Base-by-base conservation (phyloP, 2,329 filamentous ascomycete species). In the Colletotrichum liaoningense region DNA sequence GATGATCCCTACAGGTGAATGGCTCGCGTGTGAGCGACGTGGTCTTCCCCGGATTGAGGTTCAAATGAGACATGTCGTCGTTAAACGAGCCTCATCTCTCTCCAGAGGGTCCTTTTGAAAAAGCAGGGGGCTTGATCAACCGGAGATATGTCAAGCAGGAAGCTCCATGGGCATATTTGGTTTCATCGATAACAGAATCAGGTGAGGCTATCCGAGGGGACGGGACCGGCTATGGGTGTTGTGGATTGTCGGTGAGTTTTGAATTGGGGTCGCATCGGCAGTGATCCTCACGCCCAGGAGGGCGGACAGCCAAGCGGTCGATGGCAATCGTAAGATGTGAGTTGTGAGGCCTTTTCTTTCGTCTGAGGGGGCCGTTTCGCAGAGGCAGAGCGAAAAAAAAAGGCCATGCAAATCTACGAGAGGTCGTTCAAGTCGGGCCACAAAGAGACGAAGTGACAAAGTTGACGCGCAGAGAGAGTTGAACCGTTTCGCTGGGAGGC, bases 241-340 rank as follows among this genome's bases (percentile, higher is more conserved):
- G 69, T 64, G 52, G 69, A 60, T 55, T 69, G 69, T 69, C 69
- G 69, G 69, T 72, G 69, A 72, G 69, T 72, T 69, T 69, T 69
- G 65, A 59, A 72, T 63, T 59, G 35, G 69, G 38, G 54, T 72
- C 58, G 38, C 66, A 64, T 72, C 66, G 66, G 59, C 54, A 69
- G 52, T 72, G 52, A 33, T 66, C 33, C 24, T 35, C 33, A 33
- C 67, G 49, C 24, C 59, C 56, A 22, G 57, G 46, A 62, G 46
- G 22, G 54, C 28, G 3, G 52, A n/a, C 52, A 30, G 56, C 33
- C 67, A 57, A 63, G 33, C 28, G 24, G 26, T 52, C 58, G 52
- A 56, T 4, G 35, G 12, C 22, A 24, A 22, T 63, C 35, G 26
- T 22, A 42, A 62, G 14, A 49, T 30, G 38, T 49, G 24, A 49